Conservation (phyloP, 371 early-diverging fungal genomes). For the Mortierella sp. region DNA sequence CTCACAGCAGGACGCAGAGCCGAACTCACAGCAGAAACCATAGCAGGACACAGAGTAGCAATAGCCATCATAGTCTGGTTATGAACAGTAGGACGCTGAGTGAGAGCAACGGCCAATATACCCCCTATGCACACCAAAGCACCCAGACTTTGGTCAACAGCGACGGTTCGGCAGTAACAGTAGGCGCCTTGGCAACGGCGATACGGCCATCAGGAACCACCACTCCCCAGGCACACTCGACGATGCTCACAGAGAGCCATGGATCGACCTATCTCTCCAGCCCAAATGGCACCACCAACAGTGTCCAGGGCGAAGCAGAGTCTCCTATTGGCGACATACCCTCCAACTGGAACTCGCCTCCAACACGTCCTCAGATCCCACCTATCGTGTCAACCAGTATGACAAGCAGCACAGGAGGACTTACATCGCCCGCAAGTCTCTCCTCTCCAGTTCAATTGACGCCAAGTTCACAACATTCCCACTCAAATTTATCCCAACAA, state of each 20-base stretch:
- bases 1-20: conserved; percentile 11
- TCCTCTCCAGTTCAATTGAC: conserved; percentile 40
- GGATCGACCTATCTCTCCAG: conserved; percentile 45
- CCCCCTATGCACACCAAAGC: conserved; percentile 15
- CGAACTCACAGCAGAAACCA: conserved; percentile 30
- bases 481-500: conserved; percentile 10
- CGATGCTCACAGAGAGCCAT: conserved; percentile 34
- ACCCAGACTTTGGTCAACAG: neutral
- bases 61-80: conserved; percentile 38
- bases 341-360: conserved; percentile 46
- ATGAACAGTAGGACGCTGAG: conserved; percentile 42
- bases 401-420: conserved; percentile 32
- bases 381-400: conserved; percentile 38
- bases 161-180: neutral
- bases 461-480: conserved; percentile 24
- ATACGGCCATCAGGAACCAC: conserved; percentile 1
- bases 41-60: conserved; percentile 31
- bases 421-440: conserved; percentile 39
- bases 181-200: conserved; percentile 1
- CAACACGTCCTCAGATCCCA: conserved; percentile 25
- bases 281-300: conserved; percentile 30
- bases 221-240: conserved; percentile 21
- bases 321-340: conserved; percentile 27
- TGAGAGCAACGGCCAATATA: conserved; percentile 36
- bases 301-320: conserved; percentile 32